These are phyloP conservation scores for Komagataella kurtzmanii DNA, from an alignment of 805 yeast genomes.

Conservation along the genomic window DNA sequence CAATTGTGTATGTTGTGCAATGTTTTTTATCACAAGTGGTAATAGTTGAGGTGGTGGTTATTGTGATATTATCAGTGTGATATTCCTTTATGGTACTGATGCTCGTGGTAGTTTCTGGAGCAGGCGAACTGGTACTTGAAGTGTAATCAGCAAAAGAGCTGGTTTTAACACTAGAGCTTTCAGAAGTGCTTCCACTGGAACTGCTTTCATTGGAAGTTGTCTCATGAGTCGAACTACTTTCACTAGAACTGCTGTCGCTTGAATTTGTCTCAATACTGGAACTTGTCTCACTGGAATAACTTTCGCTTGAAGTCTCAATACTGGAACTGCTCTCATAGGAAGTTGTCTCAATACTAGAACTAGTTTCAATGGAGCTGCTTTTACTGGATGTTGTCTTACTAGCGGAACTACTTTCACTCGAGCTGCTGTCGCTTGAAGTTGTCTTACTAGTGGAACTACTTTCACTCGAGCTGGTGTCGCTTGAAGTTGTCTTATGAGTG, in stretches of 20 bases:
- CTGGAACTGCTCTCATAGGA: not conserved
- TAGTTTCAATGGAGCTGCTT: too few species aligned
- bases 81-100: not conserved
- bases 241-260: not conserved
- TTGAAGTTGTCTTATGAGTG: not conserved
- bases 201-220: not conserved
- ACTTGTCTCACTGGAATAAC: not conserved
- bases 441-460: too few species aligned
- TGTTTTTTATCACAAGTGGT: not conserved
- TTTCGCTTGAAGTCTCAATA: not conserved
- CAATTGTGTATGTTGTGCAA: not conserved
- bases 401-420: not conserved
- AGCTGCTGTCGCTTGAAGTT: too few species aligned
- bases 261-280: not conserved
- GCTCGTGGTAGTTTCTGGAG: not conserved
- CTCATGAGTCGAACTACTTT: not conserved
- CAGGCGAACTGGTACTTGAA: not conserved
- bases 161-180: not conserved
- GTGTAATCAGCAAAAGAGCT: not conserved
- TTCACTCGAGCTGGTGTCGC: not conserved
- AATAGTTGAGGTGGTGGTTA: not conserved
- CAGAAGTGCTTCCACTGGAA: not conserved
- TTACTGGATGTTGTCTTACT: too few species aligned
- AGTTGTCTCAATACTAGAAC: too few species aligned
- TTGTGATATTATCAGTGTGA: not conserved